Conservation (phyloP, 441 rosid species). For the Geranium incanum region DNA sequence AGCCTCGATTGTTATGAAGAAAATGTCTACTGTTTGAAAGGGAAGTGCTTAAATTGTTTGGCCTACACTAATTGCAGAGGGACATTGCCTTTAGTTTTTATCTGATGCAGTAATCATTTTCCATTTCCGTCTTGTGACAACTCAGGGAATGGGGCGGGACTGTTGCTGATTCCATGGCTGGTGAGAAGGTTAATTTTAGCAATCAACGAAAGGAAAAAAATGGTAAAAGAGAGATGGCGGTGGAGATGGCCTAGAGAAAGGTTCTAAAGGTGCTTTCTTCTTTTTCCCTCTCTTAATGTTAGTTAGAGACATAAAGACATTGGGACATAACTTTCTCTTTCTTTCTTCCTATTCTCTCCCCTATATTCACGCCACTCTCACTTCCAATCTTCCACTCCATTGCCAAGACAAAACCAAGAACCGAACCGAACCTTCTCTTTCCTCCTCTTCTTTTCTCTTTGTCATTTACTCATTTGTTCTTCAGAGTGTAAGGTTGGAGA, state of each 20-base stretch:
- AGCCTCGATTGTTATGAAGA: background rate
- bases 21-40: background rate
- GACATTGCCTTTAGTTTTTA: background rate
- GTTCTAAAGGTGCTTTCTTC: conserved; percentile 27
- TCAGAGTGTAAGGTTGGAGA: conserved; percentile 12
- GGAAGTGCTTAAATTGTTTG: background rate
- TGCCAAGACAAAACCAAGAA: conserved; percentile 12
- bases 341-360: conserved; percentile 22
- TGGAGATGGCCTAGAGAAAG: conserved; percentile 20
- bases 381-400: conserved; percentile 20
- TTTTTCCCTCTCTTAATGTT: conserved; percentile 14
- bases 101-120: background rate
- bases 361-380: conserved; percentile 46
- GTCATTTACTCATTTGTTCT: conserved; percentile 3
- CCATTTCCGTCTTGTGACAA: background rate
- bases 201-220: background rate
- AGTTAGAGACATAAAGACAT: conserved; percentile 13
- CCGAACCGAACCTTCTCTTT: background rate
- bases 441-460: conserved; percentile 2
- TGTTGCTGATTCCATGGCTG: background rate
- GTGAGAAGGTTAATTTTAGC: background rate
- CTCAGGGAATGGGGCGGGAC: background rate
- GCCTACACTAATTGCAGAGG: conserved; percentile 5
- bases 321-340: conserved; percentile 7
- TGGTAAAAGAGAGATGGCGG: conserved; percentile 23